phyloP scores from a whole-genome alignment of 169 alveolate species.

The Theileria parva region DNA sequence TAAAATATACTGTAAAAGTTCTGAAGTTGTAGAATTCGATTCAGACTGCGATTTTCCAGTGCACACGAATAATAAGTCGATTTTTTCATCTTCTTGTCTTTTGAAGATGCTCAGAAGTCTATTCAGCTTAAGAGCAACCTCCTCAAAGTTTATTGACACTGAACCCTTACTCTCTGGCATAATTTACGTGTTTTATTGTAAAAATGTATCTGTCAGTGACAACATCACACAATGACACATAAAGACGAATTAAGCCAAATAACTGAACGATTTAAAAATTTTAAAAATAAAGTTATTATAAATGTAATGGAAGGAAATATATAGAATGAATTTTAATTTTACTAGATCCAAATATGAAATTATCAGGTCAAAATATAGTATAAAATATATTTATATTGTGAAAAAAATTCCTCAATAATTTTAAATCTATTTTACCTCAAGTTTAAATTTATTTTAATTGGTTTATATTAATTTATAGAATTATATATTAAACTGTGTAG shows the following conservation, averaged over 20 bases:
- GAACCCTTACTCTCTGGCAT: constrained; percentile 65
- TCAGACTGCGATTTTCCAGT: constrained; percentile 65
- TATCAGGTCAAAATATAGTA: background rate
- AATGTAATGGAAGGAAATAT: background rate
- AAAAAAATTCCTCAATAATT: background rate
- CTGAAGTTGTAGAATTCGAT: constrained; percentile 65
- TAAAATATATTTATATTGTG: background rate
- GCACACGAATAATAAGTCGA: constrained; percentile 55
- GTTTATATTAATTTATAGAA: background rate
- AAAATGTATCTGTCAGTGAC: background rate
- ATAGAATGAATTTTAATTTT: too few species aligned
- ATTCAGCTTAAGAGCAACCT: constrained; percentile 42
- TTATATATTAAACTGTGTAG: background rate
- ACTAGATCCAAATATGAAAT: background rate
- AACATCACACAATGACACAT: constrained; percentile 6
- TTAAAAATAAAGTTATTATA: too few species aligned
- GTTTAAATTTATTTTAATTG: background rate
- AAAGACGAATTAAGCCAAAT: background rate
- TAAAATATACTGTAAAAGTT: constrained; percentile 51
- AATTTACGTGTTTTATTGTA: constrained; percentile 13
- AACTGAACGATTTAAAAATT: too few species aligned
- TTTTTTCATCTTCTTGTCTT: constrained; percentile 18
- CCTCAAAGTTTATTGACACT: constrained; percentile 60
- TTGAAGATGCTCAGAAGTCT: constrained; percentile 36
- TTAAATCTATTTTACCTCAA: background rate